Conservation (phyloP, 1,284 basidiomycete species). For the Cystobasidium sp. region DNA sequence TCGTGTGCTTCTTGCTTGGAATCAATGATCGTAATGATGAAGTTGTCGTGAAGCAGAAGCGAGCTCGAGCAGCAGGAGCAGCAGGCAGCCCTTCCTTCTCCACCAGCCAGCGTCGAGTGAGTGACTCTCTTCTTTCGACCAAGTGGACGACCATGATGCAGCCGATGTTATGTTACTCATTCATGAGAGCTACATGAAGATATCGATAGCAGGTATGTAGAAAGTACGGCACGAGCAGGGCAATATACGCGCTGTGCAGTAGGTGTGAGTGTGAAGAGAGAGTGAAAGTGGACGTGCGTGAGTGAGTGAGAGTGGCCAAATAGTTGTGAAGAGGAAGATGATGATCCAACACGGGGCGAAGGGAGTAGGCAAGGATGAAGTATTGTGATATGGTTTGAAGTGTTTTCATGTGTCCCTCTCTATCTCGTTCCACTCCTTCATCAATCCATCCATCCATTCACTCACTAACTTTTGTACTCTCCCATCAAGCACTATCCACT, state of each 20-base stretch:
- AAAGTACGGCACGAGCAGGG: neutral
- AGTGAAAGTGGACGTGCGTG: neutral
- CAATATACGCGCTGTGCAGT: neutral
- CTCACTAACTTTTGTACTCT: neutral
- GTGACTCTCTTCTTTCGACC: neutral
- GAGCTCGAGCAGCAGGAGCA: no score
- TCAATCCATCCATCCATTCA: neutral
- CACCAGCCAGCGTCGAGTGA: neutral
- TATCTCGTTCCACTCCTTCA: neutral
- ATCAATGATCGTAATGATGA: no score
- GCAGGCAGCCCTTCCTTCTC: no score
- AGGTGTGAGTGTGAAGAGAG: neutral
- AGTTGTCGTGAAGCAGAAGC: no score
- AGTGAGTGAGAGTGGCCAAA: neutral
- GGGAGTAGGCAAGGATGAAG: neutral
- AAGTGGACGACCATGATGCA: neutral
- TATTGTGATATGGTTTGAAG: neutral
- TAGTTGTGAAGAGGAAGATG: neutral
- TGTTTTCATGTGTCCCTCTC: neutral
- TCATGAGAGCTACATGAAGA: no score
- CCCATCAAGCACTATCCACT: neutral
- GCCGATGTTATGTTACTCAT: no score
- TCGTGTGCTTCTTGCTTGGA: no score
- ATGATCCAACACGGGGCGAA: conserved; percentile 19
- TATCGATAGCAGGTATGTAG: neutral